Evolutionary conservation across 495 filamentous ascomycete species (phyloP).

Genomic region (Cercophora scortea): DNA sequence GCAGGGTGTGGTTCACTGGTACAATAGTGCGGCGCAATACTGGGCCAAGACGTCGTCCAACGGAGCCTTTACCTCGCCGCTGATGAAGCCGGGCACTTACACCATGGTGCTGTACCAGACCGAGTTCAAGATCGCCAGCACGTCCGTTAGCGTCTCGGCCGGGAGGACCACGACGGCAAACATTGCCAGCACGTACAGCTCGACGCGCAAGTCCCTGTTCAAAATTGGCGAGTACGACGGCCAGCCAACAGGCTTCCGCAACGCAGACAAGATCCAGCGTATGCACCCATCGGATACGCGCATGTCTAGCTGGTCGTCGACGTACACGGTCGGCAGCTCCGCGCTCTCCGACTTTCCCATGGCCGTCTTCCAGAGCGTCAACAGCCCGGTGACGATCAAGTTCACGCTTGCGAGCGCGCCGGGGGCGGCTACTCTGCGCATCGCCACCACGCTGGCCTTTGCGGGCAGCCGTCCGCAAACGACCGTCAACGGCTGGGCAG

Average conservation of each 20-base stretch:
- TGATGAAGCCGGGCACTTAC: slow-evolving; percentile 62
- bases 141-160: slow-evolving; percentile 46
- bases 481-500: slow-evolving; percentile 44
- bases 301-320: slow-evolving; percentile 54
- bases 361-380: slow-evolving; percentile 56
- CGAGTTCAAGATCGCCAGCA: slow-evolving; percentile 49
- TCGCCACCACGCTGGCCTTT: slow-evolving; percentile 58
- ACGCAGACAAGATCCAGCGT: slow-evolving; percentile 54
- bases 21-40: slow-evolving; percentile 55
- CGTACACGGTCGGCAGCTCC: slow-evolving; percentile 52
- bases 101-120: slow-evolving; percentile 60
- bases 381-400: slow-evolving; percentile 54
- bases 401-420: slow-evolving; percentile 46
- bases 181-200: slow-evolving; percentile 40
- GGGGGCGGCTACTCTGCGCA: slow-evolving; percentile 47
- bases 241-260: slow-evolving; percentile 56
- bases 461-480: slow-evolving; percentile 44
- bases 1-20: slow-evolving; percentile 57
- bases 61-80: slow-evolving; percentile 52
- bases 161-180: slow-evolving; percentile 44
- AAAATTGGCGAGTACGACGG: slow-evolving; percentile 60
- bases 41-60: slow-evolving; percentile 49
- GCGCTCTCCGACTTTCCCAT: slow-evolving; percentile 50
- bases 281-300: slow-evolving; percentile 61
- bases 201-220: slow-evolving; percentile 43